These are phyloP conservation scores for Jackrogersella multiformis DNA, from an alignment of 495 filamentous ascomycete genomes.

Conservation along the genomic window DNA sequence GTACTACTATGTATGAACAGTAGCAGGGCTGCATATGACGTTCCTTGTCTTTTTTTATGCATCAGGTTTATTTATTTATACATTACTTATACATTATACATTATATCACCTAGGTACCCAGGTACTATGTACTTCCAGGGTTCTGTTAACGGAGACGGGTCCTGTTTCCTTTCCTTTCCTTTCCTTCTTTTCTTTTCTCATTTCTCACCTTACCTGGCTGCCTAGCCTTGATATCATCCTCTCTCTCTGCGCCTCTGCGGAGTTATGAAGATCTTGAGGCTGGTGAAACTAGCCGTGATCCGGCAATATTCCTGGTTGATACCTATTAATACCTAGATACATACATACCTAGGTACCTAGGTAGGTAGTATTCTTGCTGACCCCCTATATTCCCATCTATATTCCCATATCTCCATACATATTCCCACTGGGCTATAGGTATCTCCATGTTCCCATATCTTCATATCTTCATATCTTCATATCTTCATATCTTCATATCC, in stretches of 20 bases:
- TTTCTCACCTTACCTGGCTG: not conserved
- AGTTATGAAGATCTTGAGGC: slow-evolving; percentile 35
- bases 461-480: no score
- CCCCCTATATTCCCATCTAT: no score
- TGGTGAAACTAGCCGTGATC: slow-evolving; percentile 28
- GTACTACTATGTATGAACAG: no score
- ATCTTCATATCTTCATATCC: no score
- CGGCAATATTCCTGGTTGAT: not conserved
- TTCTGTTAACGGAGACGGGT: no score
- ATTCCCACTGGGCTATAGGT: no score
- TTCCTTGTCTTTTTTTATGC: slow-evolving; percentile 2
- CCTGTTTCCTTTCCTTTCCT: slow-evolving; percentile 5
- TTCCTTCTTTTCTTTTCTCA: not conserved
- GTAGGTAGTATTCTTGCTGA: no score
- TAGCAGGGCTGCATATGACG: slow-evolving; percentile 30
- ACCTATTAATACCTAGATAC: not conserved
- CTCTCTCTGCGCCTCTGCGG: slow-evolving; percentile 26
- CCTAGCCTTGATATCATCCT: no score
- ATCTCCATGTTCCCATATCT: no score
- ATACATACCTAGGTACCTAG: no score
- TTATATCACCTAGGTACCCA: not conserved
- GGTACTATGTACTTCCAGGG: not conserved
- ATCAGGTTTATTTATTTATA: no score
- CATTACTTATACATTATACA: not conserved
- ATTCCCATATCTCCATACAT: no score